Evolutionary conservation across 108 stramenopile genomes (phyloP).

Genomic region (Cyclotella atomus): DNA sequence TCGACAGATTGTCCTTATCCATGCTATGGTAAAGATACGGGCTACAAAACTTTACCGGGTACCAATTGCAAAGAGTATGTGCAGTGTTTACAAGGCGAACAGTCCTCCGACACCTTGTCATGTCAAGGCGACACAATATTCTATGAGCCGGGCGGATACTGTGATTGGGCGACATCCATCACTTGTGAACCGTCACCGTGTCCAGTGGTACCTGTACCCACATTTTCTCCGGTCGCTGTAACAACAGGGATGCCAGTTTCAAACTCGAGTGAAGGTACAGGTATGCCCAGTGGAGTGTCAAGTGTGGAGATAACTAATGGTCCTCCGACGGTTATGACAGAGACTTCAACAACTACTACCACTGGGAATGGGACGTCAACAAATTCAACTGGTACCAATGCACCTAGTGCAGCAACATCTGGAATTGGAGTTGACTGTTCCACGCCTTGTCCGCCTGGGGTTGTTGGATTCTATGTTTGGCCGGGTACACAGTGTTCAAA

Average conservation of each 20-base stretch:
- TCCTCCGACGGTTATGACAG: no score
- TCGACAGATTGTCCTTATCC: constrained; percentile 5
- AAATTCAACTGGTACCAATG: no score
- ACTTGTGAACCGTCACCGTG: background rate
- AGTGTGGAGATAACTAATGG: no score
- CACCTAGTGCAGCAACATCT: background rate
- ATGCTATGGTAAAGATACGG: background rate
- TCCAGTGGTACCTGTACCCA: background rate
- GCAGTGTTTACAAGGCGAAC: background rate
- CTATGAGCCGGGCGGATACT: constrained; percentile 1
- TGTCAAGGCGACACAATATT: background rate
- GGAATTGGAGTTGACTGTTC: background rate
- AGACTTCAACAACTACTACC: no score
- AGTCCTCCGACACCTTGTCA: background rate
- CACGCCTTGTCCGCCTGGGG: background rate
- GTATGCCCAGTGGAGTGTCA: no score
- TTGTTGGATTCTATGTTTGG: background rate
- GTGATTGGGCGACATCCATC: background rate
- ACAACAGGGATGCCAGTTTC: no score
- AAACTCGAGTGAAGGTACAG: no score
- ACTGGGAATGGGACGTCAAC: no score
- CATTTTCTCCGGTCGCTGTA: background rate
- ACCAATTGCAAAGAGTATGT: constrained; percentile 11
- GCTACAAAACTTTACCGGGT: background rate
- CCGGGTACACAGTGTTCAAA: background rate